A percentile compares a stretch with the other conserved stretches of the same genome.
These are phyloP conservation scores for Phytophthora multivora DNA, from an alignment of 352 stramenopile genomes.

Conservation along the genomic window DNA sequence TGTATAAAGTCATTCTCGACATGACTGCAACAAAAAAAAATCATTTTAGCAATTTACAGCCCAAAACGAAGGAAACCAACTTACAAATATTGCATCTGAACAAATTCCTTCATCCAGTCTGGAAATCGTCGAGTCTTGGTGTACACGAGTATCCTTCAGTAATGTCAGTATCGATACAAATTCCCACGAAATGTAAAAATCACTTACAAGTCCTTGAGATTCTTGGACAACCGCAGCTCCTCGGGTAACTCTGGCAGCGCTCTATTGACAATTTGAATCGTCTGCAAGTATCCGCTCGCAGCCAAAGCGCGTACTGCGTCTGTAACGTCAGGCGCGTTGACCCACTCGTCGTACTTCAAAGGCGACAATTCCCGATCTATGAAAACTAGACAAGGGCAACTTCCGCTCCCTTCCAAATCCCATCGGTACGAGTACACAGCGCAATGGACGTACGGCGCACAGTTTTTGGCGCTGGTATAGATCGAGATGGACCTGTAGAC, in stretches of 20 bases:
- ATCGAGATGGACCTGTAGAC: not conserved
- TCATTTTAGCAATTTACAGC: not conserved
- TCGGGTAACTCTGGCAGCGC: conserved; percentile 30
- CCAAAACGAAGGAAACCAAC: conserved; percentile 2
- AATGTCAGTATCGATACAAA: too few relatives aligned
- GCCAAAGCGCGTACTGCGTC: conserved; percentile 21
- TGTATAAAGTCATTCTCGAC: conserved; percentile 43
- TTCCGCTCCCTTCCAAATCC: conserved; percentile 20
- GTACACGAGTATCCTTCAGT: conserved; percentile 27
- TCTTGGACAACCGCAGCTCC: conserved; percentile 25
- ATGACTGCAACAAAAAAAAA: conserved; percentile 3
- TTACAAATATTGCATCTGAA: conserved; percentile 39
- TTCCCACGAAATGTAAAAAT: too few relatives aligned
- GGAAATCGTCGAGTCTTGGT: conserved; percentile 34
- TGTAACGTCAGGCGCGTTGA: conserved; percentile 27
- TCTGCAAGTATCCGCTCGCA: conserved; percentile 28
- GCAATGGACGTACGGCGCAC: conserved; percentile 31
- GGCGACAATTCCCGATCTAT: conserved; percentile 22
- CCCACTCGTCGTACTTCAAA: conserved; percentile 32
- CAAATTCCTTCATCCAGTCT: conserved; percentile 35
- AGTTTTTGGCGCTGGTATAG: not conserved
- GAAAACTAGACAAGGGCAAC: conserved; percentile 6
- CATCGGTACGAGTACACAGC: conserved; percentile 49
- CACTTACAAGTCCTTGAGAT: conserved; percentile 37
- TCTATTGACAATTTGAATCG: conserved; percentile 35